Percentiles rank a stretch among this genome's conserved stretches.
Conservation (phyloP, 345 rosid species). For the Leavenworthia alabamica region DNA sequence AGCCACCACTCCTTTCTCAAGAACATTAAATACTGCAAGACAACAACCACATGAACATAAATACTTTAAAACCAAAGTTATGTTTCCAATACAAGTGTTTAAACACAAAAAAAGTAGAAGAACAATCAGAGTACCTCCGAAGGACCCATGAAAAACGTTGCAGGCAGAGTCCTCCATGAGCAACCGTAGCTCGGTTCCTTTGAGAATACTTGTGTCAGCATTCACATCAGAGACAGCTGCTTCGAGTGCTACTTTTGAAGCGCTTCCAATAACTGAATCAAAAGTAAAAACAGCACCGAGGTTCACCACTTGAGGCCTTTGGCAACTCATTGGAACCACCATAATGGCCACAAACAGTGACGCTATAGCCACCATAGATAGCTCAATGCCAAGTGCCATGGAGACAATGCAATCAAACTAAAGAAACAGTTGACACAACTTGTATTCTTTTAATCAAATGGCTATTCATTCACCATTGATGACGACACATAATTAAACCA, state of each 20-base stretch:
- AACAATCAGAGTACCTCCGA: constrained; percentile 42
- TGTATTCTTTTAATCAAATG: neutral
- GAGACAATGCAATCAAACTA: neutral
- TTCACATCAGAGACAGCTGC: constrained; percentile 65
- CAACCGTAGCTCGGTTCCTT: constrained; percentile 45
- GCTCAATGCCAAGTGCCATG: constrained; percentile 18
- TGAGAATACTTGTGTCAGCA: constrained; percentile 41
- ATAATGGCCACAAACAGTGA: constrained; percentile 23
- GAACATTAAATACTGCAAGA: constrained; percentile 56
- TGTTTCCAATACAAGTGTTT: neutral
- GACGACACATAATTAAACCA: neutral
- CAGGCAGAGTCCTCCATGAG: constrained; percentile 44
- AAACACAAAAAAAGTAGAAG: constrained; percentile 3
- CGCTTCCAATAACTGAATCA: constrained; percentile 74
- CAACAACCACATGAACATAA: constrained; percentile 3
- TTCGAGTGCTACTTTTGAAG: constrained; percentile 62
- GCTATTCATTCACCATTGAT: neutral
- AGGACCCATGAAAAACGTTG: constrained; percentile 63
- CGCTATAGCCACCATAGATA: constrained; percentile 8
- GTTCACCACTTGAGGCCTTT: constrained; percentile 48
- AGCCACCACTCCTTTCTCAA: constrained; percentile 60
- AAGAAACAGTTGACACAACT: constrained; percentile 3
- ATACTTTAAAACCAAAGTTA: neutral
- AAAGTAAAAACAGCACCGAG: constrained; percentile 64
- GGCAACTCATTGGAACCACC: constrained; percentile 28